A percentile compares a stretch with the other conserved stretches of the same genome.
Conservation (phyloP, 148 eudicot species). For the Amaranthus hypochondriacus region DNA sequence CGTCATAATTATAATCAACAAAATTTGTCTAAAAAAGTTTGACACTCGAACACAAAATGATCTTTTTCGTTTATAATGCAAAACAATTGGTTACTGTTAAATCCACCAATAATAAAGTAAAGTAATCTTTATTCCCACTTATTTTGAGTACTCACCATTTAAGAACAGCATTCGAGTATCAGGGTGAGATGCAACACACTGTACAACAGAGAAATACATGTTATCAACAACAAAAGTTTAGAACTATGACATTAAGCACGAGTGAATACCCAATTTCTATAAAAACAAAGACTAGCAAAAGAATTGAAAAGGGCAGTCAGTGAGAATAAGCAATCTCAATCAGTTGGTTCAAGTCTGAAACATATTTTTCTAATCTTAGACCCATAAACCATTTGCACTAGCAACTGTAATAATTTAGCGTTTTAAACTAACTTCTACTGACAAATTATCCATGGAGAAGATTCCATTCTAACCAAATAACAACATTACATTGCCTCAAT, state of each 20-base stretch:
- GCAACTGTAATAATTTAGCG: too few species aligned
- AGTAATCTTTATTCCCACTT: neutral
- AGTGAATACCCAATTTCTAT: neutral
- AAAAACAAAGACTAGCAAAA: neutral
- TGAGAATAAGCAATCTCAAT: conserved; percentile 6
- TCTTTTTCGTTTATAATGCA: neutral
- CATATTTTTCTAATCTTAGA: too few species aligned
- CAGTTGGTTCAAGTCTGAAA: too few species aligned
- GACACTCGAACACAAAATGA: neutral
- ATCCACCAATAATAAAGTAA: conserved; percentile 7
- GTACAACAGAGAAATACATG: conserved; percentile 27
- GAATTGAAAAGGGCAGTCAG: neutral
- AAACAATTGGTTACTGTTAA: neutral
- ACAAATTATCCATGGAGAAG: too few species aligned
- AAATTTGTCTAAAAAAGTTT: neutral
- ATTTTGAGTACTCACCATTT: conserved; percentile 51
- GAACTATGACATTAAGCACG: neutral
- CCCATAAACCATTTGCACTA: too few species aligned
- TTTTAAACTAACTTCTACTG: too few species aligned
- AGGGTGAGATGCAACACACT: conserved; percentile 96
- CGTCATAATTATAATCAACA: neutral
- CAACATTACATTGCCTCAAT: too few species aligned
- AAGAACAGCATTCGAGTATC: conserved; percentile 80
- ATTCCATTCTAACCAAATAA: too few species aligned
- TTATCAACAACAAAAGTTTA: neutral